Evolutionary conservation across 305 asterid genomes (phyloP).

Genomic region (Galium porrigens): DNA sequence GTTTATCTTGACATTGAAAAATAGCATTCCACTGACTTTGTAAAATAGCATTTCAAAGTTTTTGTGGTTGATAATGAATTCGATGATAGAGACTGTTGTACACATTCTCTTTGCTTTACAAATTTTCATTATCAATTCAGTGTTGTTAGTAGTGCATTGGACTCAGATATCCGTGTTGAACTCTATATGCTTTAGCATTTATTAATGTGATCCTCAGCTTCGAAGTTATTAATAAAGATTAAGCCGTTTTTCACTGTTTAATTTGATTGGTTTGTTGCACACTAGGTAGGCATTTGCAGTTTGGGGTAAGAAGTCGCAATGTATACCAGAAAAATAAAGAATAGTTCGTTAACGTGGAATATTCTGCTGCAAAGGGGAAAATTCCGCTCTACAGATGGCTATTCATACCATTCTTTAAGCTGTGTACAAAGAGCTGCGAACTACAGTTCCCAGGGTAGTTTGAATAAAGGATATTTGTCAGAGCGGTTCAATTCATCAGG

Average conservation of each 20-base stretch:
- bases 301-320: constrained; percentile 32
- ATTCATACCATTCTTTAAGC: constrained; percentile 30
- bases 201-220: not conserved
- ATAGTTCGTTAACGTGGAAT: constrained; percentile 39
- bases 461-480: constrained; percentile 30
- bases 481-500: constrained; percentile 26
- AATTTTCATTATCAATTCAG: not conserved
- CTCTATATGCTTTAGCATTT: not conserved
- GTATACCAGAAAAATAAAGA: constrained; percentile 57
- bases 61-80: not conserved
- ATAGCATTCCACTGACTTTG: not conserved
- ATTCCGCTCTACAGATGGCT: constrained; percentile 29
- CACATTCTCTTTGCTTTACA: not conserved
- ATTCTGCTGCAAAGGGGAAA: constrained; percentile 32
- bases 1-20: too few relatives aligned
- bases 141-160: not conserved
- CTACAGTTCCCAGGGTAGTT: constrained; percentile 25
- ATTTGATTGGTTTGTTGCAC: constrained; percentile 8
- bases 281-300: constrained; percentile 15
- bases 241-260: not conserved
- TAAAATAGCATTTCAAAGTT: not conserved
- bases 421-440: constrained; percentile 22
- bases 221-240: not conserved
- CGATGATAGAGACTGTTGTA: not conserved
- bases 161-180: not conserved